These are phyloP conservation scores for Plasmodium malariae DNA, from an alignment of 169 alveolate species.

Conservation along the genomic window DNA sequence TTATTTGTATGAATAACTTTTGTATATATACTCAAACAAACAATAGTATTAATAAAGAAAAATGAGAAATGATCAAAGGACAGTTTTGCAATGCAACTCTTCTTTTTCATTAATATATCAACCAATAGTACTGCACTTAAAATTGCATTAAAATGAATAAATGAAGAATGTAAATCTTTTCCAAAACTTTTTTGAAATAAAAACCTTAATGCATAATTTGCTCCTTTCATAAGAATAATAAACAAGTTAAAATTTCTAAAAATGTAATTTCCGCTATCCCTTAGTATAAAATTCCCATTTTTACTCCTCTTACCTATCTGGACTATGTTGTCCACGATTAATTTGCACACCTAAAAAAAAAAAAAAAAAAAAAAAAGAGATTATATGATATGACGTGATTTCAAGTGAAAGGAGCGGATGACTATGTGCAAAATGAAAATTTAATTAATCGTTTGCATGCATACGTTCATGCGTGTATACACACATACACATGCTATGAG, in stretches of 20 bases:
- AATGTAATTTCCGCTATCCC: slow-evolving; percentile 49
- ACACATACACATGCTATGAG: neutral
- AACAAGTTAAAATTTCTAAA: slow-evolving; percentile 56
- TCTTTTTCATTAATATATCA: slow-evolving; percentile 68
- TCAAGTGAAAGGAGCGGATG: no score
- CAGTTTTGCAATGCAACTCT: slow-evolving; percentile 45
- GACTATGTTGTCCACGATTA: slow-evolving; percentile 50
- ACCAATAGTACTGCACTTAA: slow-evolving; percentile 36
- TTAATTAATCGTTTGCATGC: neutral
- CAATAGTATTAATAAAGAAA: slow-evolving; percentile 59
- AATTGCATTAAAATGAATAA: slow-evolving; percentile 63
- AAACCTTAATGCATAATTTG: slow-evolving; percentile 47
- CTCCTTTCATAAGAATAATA: slow-evolving; percentile 55
- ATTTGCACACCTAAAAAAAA: slow-evolving; percentile 26
- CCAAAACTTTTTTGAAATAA: slow-evolving; percentile 41
- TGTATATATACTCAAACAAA: slow-evolving; percentile 71
- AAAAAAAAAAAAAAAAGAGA: slow-evolving; percentile 1
- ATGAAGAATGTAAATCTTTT: slow-evolving; percentile 32
- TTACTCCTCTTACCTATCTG: slow-evolving; percentile 61
- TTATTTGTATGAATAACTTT: slow-evolving; percentile 51
- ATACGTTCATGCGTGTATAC: neutral
- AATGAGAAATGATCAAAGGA: slow-evolving; percentile 65
- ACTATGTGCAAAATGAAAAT: no score
- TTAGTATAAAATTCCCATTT: slow-evolving; percentile 49
- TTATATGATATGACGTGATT: no score